These are phyloP conservation scores for Pleurotus tuber-regium DNA, from an alignment of 768 basidiomycete genomes.

Conservation along the genomic window DNA sequence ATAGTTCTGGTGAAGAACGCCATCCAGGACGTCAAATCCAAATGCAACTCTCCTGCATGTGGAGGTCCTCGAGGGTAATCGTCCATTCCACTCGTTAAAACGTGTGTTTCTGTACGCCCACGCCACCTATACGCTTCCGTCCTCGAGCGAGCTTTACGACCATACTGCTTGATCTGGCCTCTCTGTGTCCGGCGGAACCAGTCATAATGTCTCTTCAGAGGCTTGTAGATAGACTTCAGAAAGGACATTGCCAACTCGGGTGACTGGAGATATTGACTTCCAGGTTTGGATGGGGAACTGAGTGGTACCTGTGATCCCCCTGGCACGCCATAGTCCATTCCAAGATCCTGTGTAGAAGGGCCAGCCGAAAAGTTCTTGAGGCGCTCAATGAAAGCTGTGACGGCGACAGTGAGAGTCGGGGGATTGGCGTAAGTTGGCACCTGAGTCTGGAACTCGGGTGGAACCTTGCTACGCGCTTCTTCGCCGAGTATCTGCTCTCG, in stretches of 20 bases:
- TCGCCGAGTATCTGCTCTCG: slow-evolving; percentile 96
- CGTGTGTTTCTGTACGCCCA: slow-evolving; percentile 80
- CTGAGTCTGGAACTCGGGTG: slow-evolving; percentile 87
- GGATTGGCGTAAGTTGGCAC: slow-evolving; percentile 95
- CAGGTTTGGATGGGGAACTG: slow-evolving; percentile 18
- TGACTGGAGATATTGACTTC: slow-evolving; percentile 50
- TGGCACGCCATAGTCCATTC: slow-evolving; percentile 59
- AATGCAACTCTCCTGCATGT: slow-evolving; percentile 87
- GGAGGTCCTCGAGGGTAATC: slow-evolving; percentile 92
- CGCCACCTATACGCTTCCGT: slow-evolving; percentile 95
- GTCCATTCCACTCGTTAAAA: slow-evolving; percentile 94
- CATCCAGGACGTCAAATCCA: slow-evolving; percentile 96
- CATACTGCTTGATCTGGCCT: slow-evolving; percentile 91
- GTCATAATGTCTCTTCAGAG: slow-evolving; percentile 87
- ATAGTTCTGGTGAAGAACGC: slow-evolving; percentile 94
- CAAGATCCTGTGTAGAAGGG: slow-evolving; percentile 60
- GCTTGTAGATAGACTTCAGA: slow-evolving; percentile 77
- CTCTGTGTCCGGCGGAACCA: slow-evolving; percentile 96
- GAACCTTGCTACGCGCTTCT: slow-evolving; percentile 94
- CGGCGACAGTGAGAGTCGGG: slow-evolving; percentile 90
- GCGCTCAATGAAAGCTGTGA: slow-evolving; percentile 85
- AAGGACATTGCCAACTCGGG: slow-evolving; percentile 62
- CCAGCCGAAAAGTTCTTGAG: slow-evolving; percentile 46
- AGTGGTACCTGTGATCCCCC: slow-evolving; percentile 54
- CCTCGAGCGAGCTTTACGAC: slow-evolving; percentile 77